Percentiles rank a stretch among this genome's conserved stretches.
Evolutionary conservation across 2,329 filamentous ascomycete species (phyloP).

Genomic region (Aureobasidium sp.): DNA sequence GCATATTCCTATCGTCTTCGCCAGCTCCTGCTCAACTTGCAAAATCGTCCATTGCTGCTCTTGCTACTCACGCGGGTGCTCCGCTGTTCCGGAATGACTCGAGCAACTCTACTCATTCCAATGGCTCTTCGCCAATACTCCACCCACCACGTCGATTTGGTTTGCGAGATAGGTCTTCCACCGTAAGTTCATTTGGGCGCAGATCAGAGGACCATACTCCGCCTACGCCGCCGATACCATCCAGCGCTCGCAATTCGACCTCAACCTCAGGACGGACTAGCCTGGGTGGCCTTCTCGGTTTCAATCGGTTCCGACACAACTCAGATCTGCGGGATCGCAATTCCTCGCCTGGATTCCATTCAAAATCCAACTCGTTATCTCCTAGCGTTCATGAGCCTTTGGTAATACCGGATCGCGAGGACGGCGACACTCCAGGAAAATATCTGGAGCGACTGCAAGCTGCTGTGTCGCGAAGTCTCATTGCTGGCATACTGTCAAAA

Average conservation of each 20-base stretch:
- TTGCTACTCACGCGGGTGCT: constrained; percentile 35
- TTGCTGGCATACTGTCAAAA: constrained; percentile 79
- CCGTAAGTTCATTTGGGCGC: constrained; percentile 72
- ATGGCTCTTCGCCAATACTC: constrained; percentile 44
- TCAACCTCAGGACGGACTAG: constrained; percentile 83
- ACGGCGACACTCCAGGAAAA: constrained; percentile 82
- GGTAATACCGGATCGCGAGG: constrained; percentile 66
- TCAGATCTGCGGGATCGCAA: constrained; percentile 62
- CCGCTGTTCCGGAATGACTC: constrained; percentile 52
- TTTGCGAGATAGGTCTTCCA: constrained; percentile 73
- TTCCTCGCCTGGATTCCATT: constrained; percentile 63
- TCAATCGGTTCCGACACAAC: constrained; percentile 71
- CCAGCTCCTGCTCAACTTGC: constrained; percentile 45
- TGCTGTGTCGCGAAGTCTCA: constrained; percentile 66
- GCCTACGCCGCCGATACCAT: constrained; percentile 51
- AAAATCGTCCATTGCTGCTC: constrained; percentile 33
- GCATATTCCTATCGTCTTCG: constrained; percentile 25
- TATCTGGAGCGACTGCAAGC: constrained; percentile 81
- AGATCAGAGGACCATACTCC: constrained; percentile 63
- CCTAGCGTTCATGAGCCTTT: constrained; percentile 57
- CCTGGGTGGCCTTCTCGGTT: constrained; percentile 77
- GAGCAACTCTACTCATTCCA: constrained; percentile 57
- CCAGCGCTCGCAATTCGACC: constrained; percentile 60
- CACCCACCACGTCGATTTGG: constrained; percentile 52
- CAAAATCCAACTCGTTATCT: constrained; percentile 77